Evolutionary conservation across 2,329 filamentous ascomycete genomes (phyloP), one percentile per base, ranked within the genome.

Genomic region (Dothideomycetes sp.): DNA sequence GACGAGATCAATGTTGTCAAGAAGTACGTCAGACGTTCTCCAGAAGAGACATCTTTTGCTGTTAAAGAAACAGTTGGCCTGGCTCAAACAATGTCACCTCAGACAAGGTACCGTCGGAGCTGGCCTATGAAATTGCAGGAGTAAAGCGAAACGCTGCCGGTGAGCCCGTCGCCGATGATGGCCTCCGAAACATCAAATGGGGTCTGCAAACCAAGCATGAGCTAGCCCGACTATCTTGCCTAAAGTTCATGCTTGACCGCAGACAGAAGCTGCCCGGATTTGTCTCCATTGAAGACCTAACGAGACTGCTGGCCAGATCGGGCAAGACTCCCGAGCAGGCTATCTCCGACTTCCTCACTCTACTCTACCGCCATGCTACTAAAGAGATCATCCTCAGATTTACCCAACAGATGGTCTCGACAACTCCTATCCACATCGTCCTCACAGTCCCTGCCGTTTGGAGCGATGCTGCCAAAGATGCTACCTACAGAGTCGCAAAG

Each of bases 61-160:
- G 11, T 17, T 27, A 13, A 12, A 9, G n/a, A 4, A 8, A 6
- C 16, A 64, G 64, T 36, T 89, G 84, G 84, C 83, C 84, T 0
- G 84, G 84, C 18, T 82, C 82, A 19, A 87, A 88, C 55, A 82
- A 82, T 52, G 85, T 88, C 62, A 87, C 84, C n/a, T 86, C 82
- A 24, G 83, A 89, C 66, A 89, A 89, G 67, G 83, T 88, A 2
- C 83, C 84, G 1, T 86, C 82, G 11, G 83, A 88, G 59, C 80
- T 88, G 43, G 62, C 67, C 40, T 80, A 82, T 49, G 78, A 77
- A 50, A 69, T 7, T 12, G 78, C 78, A 51, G 68, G 64, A 22
- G 60, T 27, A 10, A 37, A 31, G 35, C 30, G 33, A 34, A 27
- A 23, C 30, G 30, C 19, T 12, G 23, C 6, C 8, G 24, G 23